phyloP scores from a whole-genome alignment of 1,284 basidiomycete species.

The Fomitopsis schrenkii region DNA sequence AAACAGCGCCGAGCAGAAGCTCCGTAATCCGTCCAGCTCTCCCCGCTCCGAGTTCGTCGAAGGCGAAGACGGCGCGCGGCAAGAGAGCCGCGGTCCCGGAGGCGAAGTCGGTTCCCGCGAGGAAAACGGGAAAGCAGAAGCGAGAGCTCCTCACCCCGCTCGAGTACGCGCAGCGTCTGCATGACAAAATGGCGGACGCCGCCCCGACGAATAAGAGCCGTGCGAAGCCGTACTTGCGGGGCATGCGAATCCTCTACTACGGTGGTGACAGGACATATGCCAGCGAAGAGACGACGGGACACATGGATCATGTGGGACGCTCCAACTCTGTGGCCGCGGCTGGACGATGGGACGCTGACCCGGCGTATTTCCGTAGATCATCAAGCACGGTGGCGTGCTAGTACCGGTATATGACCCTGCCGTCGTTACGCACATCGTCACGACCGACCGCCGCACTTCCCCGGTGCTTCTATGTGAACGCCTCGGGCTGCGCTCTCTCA shows the following conservation, averaged over 20 bases:
- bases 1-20: constrained; percentile 11
- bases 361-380: constrained; percentile 40
- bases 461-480: constrained; percentile 31
- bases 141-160: constrained; percentile 30
- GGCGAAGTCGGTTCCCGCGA: constrained; percentile 3
- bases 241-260: constrained; percentile 52
- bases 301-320: constrained; percentile 53
- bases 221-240: constrained; percentile 31
- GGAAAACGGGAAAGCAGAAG: constrained; percentile 22
- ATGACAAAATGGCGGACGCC: constrained; percentile 19
- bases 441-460: constrained; percentile 32
- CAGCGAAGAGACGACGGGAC: constrained; percentile 41
- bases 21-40: constrained; percentile 14
- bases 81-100: constrained; percentile 15
- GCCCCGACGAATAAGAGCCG: constrained; percentile 27
- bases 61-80: neutral
- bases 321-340: neutral
- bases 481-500: constrained; percentile 41
- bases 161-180: constrained; percentile 36
- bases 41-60: neutral
- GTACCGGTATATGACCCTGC: constrained; percentile 49
- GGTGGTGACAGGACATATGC: constrained; percentile 55
- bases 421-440: constrained; percentile 61
- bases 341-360: neutral
- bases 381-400: constrained; percentile 52